Evolutionary conservation across 192 early-diverging fungal species (phyloP).

Genomic region (Spinellus fusiger): DNA sequence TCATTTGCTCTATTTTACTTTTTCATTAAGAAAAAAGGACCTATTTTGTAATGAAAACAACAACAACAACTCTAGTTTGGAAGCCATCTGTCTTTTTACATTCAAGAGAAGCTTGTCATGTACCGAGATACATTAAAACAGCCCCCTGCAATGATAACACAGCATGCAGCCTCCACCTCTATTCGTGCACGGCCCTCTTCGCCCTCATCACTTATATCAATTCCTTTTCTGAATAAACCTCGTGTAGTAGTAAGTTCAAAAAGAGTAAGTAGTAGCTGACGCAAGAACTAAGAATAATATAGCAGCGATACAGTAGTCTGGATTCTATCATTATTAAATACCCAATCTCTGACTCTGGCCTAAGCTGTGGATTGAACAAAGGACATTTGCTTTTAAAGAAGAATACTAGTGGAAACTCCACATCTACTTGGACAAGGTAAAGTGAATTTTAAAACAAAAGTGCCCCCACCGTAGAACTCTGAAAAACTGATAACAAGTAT

Average conservation of each 20-base stretch:
- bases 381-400: conserved; percentile 14
- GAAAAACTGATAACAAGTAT: too few relatives aligned
- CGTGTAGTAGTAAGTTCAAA: conserved; percentile 13
- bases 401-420: not conserved
- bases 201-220: conserved; percentile 11
- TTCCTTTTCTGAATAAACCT: conserved; percentile 18
- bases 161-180: not conserved
- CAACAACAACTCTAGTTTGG: too few relatives aligned
- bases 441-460: too few relatives aligned
- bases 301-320: conserved; percentile 20
- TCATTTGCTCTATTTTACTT: too few relatives aligned
- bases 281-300: not conserved
- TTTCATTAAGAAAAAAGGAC: too few relatives aligned
- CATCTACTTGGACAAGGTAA: not conserved
- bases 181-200: conserved; percentile 13
- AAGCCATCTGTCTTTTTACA: conserved; percentile 10
- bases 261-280: not conserved
- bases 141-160: conserved; percentile 1
- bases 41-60: too few relatives aligned
- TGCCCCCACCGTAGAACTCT: too few relatives aligned
- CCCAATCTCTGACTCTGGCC: not conserved
- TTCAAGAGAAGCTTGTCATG: conserved; percentile 15
- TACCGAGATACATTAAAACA: not conserved
- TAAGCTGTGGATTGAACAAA: not conserved
- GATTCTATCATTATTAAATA: conserved; percentile 4